Percentiles rank a stretch among this genome's conserved stretches.
Conservation (phyloP, 345 rosid genomes). For the Dipteronia sinensis region DNA sequence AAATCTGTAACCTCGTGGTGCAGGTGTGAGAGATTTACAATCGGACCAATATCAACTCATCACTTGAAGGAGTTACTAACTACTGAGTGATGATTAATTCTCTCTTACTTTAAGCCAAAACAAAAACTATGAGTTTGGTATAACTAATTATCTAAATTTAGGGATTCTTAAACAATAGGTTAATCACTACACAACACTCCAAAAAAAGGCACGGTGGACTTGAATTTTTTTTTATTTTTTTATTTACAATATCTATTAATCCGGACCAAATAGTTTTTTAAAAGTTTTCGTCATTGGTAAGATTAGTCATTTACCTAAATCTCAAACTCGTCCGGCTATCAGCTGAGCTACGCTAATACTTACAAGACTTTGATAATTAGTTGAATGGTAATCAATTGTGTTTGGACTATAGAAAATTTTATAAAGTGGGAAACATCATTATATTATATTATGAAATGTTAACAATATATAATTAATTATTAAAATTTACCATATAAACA, state of each 20-base stretch:
- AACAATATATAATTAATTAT: neutral
- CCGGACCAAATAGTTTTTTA: no score
- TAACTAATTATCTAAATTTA: conserved; percentile 5
- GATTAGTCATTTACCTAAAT: no score
- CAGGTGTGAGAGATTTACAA: no score
- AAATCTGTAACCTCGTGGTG: no score
- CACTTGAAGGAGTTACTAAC: no score
- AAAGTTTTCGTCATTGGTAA: no score
- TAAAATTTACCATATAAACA: no score
- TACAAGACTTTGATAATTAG: no score
- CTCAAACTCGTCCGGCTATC: no score
- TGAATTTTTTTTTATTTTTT: no score
- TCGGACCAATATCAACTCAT: accelerated
- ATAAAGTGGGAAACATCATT: neutral
- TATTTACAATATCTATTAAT: no score
- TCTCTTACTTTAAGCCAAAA: neutral
- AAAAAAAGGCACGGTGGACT: neutral
- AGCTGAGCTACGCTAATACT: no score
- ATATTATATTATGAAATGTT: neutral
- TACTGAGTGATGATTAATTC: neutral
- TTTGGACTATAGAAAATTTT: neutral
- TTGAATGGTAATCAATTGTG: neutral
- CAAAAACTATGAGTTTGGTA: conserved; percentile 1
- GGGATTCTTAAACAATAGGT: neutral
- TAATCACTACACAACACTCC: neutral